phyloP scores from a whole-genome alignment of 2,329 filamentous ascomycete species.

The Neonectria faginata region DNA sequence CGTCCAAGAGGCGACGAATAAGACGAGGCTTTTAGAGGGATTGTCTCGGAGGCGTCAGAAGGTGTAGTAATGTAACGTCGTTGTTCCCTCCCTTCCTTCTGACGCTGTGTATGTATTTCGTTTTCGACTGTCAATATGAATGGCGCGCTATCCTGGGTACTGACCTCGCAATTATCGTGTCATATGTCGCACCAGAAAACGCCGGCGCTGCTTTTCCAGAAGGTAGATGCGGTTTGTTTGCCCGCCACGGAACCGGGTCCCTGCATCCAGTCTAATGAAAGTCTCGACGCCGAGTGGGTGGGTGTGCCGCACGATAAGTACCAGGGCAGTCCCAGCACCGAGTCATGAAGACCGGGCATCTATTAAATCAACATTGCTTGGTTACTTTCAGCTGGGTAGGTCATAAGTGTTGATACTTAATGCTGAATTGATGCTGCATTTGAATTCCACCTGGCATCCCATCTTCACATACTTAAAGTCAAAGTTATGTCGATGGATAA shows the following conservation, averaged over 20 bases:
- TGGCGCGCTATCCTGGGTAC: no score
- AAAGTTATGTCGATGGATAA: background rate
- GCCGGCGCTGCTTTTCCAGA: background rate
- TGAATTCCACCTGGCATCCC: background rate
- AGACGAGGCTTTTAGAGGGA: background rate
- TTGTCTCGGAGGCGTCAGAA: background rate
- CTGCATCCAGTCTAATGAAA: conserved; percentile 15
- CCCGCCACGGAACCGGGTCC: conserved; percentile 18
- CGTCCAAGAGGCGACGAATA: background rate
- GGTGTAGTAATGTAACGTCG: background rate
- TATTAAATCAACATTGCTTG: background rate
- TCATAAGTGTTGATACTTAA: no score
- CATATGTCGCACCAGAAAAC: background rate
- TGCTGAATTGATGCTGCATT: background rate
- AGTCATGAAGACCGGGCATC: no score
- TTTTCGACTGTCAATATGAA: no score
- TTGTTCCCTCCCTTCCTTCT: background rate
- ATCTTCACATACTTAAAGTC: background rate
- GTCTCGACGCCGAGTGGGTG: background rate
- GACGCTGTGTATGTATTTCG: no score
- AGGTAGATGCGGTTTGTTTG: conserved; percentile 11
- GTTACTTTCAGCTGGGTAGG: no score
- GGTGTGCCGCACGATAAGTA: background rate
- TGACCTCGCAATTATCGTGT: background rate
- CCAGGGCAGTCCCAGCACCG: background rate